phyloP scores from a whole-genome alignment of 2,329 filamentous ascomycete species.

The Ceratocystis harringtonii region DNA sequence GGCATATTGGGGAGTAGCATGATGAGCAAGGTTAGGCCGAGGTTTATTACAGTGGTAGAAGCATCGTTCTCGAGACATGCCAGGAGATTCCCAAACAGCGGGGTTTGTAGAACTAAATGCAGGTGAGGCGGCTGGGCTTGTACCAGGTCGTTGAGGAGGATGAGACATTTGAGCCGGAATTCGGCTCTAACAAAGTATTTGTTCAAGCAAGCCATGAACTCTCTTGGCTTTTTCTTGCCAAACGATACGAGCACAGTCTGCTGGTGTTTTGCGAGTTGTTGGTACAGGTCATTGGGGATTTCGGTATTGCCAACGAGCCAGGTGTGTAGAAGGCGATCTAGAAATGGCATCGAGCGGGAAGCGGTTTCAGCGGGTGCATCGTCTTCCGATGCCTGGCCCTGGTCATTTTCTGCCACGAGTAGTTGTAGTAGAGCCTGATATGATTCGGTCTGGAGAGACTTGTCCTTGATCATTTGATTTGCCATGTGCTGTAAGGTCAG shows the following conservation, averaged over 20 bases:
- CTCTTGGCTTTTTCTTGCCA: conserved; percentile 55
- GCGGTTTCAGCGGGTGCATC: conserved; percentile 27
- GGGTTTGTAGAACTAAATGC: conserved; percentile 55
- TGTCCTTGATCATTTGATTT: conserved; percentile 43
- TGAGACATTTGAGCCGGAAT: conserved; percentile 48
- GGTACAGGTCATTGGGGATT: conserved; percentile 6
- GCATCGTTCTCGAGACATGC: conserved; percentile 63
- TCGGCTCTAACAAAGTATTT: conserved; percentile 48
- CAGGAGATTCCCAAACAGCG: conserved; percentile 55
- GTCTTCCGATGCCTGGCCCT: conserved; percentile 30
- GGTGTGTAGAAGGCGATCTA: conserved; percentile 39
- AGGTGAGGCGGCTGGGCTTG: conserved; percentile 66
- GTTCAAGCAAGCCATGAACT: conserved; percentile 52
- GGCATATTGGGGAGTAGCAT: conserved; percentile 77
- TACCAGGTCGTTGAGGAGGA: conserved; percentile 57
- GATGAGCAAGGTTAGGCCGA: conserved; percentile 58
- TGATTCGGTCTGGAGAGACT: conserved; percentile 47
- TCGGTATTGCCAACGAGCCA: conserved; percentile 39
- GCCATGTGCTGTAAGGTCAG: conserved; percentile 26
- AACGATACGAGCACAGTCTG: conserved; percentile 39
- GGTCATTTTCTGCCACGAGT: conserved; percentile 46
- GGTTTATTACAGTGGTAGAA: conserved; percentile 59
- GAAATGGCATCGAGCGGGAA: conserved; percentile 32
- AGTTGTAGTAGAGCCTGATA: conserved; percentile 50
- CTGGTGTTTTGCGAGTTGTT: conserved; percentile 34